Evolutionary conservation across 441 rosid genomes (phyloP).

Genomic region (Pelargonium citronellum): DNA sequence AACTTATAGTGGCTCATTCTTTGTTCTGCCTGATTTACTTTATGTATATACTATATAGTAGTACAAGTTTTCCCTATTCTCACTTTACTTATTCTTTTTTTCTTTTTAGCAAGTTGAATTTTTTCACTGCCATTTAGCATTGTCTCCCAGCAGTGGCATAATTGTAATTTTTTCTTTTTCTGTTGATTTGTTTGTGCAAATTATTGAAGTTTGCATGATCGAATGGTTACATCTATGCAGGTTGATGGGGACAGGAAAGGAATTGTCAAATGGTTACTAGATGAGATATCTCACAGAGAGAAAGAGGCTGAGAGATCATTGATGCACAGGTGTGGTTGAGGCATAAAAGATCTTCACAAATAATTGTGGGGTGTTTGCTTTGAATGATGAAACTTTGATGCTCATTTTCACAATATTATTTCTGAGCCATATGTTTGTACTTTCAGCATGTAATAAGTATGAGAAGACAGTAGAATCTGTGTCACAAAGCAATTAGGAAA

Average conservation of each 20-base stretch:
- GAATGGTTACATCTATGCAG: conserved; percentile 25
- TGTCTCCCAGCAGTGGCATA: background rate
- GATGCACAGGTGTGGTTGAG: conserved; percentile 50
- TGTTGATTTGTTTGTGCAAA: conserved; percentile 14
- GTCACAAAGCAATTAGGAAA: conserved; percentile 13
- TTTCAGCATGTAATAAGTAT: background rate
- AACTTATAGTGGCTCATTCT: conserved; percentile 2
- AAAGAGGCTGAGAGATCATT: conserved; percentile 66
- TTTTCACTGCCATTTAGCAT: conserved; percentile 7
- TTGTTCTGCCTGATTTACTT: background rate
- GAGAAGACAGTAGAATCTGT: conserved; percentile 2
- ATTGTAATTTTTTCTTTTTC: background rate
- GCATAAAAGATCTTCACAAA: conserved; percentile 20
- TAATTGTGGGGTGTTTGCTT: conserved; percentile 1
- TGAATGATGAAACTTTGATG: background rate
- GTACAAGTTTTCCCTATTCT: background rate
- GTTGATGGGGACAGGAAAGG: conserved; percentile 33
- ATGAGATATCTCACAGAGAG: conserved; percentile 54
- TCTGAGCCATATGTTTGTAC: background rate
- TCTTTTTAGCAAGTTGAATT: background rate
- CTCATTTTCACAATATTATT: background rate
- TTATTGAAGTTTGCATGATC: conserved; percentile 3
- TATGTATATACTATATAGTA: background rate
- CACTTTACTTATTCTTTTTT: background rate
- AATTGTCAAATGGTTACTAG: conserved; percentile 56